Percentiles rank a stretch among this genome's conserved stretches.
Conservation (phyloP, 768 basidiomycete genomes). For the Leccinum longicurvipes region DNA sequence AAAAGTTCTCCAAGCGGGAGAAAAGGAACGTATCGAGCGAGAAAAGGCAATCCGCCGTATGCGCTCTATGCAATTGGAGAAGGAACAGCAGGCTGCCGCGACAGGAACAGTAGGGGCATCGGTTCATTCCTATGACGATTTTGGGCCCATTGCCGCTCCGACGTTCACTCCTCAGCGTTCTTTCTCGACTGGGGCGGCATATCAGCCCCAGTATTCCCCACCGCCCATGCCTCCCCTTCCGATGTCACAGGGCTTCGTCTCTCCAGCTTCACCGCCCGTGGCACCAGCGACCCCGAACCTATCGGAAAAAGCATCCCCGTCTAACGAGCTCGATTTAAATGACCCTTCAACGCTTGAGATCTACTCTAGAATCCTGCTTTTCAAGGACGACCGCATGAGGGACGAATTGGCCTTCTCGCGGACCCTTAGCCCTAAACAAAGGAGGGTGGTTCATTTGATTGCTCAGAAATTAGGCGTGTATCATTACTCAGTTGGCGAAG, state of each 20-base stretch:
- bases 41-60: conserved; percentile 98
- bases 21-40: conserved; percentile 97
- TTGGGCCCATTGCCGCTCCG: conserved; percentile 53
- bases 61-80: conserved; percentile 95
- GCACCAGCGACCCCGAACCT: conserved; percentile 58
- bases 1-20: conserved; percentile 97
- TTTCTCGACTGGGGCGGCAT: conserved; percentile 59
- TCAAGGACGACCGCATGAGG: conserved; percentile 97
- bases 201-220: conserved; percentile 68
- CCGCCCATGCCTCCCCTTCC: conserved; percentile 43
- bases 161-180: conserved; percentile 71
- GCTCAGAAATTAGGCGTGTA: conserved; percentile 96
- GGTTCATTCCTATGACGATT: conserved; percentile 58
- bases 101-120: no score
- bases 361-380: conserved; percentile 92
- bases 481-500: conserved; percentile 90
- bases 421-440: conserved; percentile 76
- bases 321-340: conserved; percentile 87
- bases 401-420: conserved; percentile 97
- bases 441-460: conserved; percentile 91
- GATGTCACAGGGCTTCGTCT: conserved; percentile 39
- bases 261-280: conserved; percentile 50
- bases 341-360: conserved; percentile 96
- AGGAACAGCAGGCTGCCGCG: conserved; percentile 54
- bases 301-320: conserved; percentile 58